A percentile compares a stretch with the other conserved stretches of the same genome.
Evolutionary conservation across 371 early-diverging fungal species (phyloP).

Genomic region (Mortierella sp.): DNA sequence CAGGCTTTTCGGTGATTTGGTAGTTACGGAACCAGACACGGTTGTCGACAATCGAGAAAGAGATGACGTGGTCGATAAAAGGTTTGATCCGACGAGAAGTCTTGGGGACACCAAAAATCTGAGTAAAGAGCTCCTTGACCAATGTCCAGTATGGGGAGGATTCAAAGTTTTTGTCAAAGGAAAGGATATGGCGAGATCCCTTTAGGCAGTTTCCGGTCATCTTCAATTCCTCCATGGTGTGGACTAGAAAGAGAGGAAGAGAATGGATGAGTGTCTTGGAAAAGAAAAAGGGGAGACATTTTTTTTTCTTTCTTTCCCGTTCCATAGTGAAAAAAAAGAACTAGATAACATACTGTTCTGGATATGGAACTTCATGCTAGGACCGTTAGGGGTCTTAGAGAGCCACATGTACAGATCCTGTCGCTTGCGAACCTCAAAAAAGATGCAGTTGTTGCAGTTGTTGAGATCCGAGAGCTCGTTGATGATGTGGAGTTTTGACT

Average conservation of each 20-base stretch:
- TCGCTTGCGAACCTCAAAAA: constrained; percentile 94
- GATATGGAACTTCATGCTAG: constrained; percentile 94
- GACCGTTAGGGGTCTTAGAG: constrained; percentile 94
- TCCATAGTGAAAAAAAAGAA: not conserved
- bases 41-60: constrained; percentile 90
- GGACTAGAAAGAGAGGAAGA: constrained; percentile 64
- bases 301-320: not conserved
- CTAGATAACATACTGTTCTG: constrained; percentile 77
- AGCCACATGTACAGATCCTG: constrained; percentile 97
- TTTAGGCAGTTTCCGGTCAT: constrained; percentile 98
- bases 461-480: constrained; percentile 96
- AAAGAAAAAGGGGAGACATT: not conserved
- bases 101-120: constrained; percentile 91
- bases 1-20: constrained; percentile 76
- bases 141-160: constrained; percentile 81
- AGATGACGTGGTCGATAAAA: constrained; percentile 94
- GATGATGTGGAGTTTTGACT: constrained; percentile 85
- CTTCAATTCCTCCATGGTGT: constrained; percentile 98
- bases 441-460: constrained; percentile 97
- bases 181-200: constrained; percentile 94
- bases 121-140: constrained; percentile 91
- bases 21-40: constrained; percentile 97
- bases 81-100: constrained; percentile 93
- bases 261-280: not conserved
- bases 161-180: constrained; percentile 94